Conservation (phyloP, 2,329 filamentous ascomycete genomes). For the Cladosporium phlei region DNA sequence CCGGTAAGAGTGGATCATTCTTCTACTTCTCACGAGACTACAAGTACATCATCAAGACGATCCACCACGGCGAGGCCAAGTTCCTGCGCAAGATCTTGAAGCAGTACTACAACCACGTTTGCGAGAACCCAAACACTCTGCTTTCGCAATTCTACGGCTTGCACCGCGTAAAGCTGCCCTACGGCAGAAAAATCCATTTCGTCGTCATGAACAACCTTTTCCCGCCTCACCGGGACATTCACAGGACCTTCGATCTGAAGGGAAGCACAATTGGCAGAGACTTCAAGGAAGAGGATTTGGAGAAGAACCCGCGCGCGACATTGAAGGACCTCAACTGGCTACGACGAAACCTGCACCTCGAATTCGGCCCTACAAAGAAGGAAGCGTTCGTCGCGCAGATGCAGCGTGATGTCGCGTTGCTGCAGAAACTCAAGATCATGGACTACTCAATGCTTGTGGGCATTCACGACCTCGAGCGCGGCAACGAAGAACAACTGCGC, state of each 20-base stretch:
- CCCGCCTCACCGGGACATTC: constrained; percentile 93
- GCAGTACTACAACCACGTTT: constrained; percentile 91
- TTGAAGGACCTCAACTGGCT: constrained; percentile 97
- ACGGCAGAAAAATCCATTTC: constrained; percentile 97
- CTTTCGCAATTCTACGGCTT: constrained; percentile 97
- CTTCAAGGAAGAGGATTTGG: constrained; percentile 80
- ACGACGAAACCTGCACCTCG: constrained; percentile 74
- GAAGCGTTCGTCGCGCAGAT: constrained; percentile 84
- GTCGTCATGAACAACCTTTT: constrained; percentile 99
- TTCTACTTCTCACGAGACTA: constrained; percentile 99
- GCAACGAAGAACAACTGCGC: constrained; percentile 90
- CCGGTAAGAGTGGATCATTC: constrained; percentile 97
- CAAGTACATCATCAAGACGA: constrained; percentile 99
- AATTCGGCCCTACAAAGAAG: constrained; percentile 86
- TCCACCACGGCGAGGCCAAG: constrained; percentile 91
- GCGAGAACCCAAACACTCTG: constrained; percentile 89
- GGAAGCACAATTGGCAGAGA: constrained; percentile 92
- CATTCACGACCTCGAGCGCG: constrained; percentile 82
- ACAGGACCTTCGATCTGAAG: constrained; percentile 94
- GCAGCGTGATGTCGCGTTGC: constrained; percentile 74
- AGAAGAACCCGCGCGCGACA: constrained; percentile 84
- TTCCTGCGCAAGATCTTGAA: constrained; percentile 77
- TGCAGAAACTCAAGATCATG: constrained; percentile 93
- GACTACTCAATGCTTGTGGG: constrained; percentile 95
- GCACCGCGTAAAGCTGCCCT: constrained; percentile 96